Percentiles rank a stretch among this genome's conserved stretches.
Conservation (phyloP, 2,329 filamentous ascomycete genomes). For the Fusarium aywerte region DNA sequence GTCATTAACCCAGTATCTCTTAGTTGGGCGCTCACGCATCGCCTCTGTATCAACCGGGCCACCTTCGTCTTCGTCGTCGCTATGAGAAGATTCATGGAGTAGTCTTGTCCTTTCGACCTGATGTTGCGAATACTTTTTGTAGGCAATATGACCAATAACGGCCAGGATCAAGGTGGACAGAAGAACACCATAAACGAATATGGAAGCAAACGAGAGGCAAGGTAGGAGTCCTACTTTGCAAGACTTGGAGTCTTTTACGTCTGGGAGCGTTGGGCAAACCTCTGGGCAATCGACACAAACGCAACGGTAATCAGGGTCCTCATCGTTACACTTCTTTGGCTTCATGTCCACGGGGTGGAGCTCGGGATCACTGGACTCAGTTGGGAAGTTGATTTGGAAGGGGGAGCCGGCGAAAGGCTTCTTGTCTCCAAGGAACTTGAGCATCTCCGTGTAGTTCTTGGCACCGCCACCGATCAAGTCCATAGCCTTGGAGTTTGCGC, state of each 20-base stretch:
- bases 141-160: conserved; percentile 79
- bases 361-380: conserved; percentile 67
- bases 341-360: conserved; percentile 79
- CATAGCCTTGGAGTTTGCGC: conserved; percentile 93
- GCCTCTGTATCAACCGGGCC: conserved; percentile 78
- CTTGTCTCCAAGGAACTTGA: conserved; percentile 94
- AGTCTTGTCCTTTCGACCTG: conserved; percentile 87
- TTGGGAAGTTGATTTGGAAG: conserved; percentile 96
- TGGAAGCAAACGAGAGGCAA: conserved; percentile 91
- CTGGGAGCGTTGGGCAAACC: conserved; percentile 84
- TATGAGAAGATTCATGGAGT: conserved; percentile 83
- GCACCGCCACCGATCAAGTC: conserved; percentile 95
- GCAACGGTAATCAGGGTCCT: conserved; percentile 86
- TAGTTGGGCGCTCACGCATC: conserved; percentile 81
- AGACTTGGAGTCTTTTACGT: conserved; percentile 73
- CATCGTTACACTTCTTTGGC: conserved; percentile 89
- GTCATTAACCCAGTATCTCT: conserved; percentile 84
- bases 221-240: conserved; percentile 91
- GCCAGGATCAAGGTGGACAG: conserved; percentile 73
- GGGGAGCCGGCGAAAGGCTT: conserved; percentile 86
- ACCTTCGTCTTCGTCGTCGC: conserved; percentile 94
- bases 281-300: conserved; percentile 92
- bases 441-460: conserved; percentile 85
- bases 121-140: conserved; percentile 75
- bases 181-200: conserved; percentile 84